These are phyloP conservation scores for Trichosporon coremiiforme DNA, from an alignment of 1,284 basidiomycete genomes.

Conservation along the genomic window DNA sequence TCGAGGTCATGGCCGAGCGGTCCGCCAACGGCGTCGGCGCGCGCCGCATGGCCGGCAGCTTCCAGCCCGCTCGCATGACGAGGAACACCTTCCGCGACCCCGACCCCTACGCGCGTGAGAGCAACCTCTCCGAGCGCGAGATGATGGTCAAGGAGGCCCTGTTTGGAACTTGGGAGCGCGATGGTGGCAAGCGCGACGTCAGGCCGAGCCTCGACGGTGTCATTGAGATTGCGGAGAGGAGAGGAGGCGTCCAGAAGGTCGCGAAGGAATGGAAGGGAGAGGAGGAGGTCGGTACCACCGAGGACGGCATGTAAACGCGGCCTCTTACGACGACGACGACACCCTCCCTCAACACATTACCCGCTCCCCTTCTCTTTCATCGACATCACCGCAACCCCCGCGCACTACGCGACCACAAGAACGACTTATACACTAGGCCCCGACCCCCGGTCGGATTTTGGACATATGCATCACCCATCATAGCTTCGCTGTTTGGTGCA, in stretches of 20 bases:
- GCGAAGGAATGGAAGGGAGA: constrained; percentile 40
- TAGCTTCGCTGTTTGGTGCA: not conserved
- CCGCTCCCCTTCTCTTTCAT: not conserved
- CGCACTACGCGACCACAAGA: not conserved
- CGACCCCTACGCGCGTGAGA: not conserved
- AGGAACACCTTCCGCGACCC: constrained; percentile 25
- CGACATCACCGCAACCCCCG: not conserved
- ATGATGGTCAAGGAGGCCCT: constrained; percentile 46
- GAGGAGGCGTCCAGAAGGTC: constrained; percentile 36
- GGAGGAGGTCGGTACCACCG: constrained; percentile 31
- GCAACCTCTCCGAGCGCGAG: constrained; percentile 42
- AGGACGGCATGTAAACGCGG: constrained; percentile 26
- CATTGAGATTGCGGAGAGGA: constrained; percentile 43
- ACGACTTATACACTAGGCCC: not conserved
- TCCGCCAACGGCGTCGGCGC: constrained; percentile 21
- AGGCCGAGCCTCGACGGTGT: constrained; percentile 47
- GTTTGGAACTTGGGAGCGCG: constrained; percentile 49
- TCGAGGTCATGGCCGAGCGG: constrained; percentile 30
- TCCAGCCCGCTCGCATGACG: constrained; percentile 4
- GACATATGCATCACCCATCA: constrained; percentile 20
- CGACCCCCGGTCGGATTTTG: not conserved
- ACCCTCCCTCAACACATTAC: not conserved
- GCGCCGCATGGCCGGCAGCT: constrained; percentile 21
- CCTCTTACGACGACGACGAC: not conserved
- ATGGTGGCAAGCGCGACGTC: constrained; percentile 21